Base-by-base conservation (phyloP, 192 early-diverging fungal genomes). In the Gonapodya sp. region DNA sequence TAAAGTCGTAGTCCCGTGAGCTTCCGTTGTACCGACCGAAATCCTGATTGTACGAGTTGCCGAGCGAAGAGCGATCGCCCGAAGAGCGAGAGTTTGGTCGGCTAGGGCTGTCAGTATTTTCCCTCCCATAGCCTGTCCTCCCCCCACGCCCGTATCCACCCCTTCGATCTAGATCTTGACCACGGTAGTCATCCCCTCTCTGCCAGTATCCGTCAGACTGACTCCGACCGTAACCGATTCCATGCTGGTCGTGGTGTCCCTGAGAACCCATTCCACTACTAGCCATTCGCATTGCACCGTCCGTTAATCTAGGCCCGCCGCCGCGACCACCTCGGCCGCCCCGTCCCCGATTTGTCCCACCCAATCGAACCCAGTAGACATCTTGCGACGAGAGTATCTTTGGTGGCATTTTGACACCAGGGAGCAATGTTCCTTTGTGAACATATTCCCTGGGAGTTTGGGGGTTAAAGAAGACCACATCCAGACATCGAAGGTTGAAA, bases 401-500 rank as follows among this genome's bases (percentile, higher is more conserved):
- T 0, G 78, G 81, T 1, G 85, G 86, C 73, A 84, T 31, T 8
- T 72, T 46, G 30, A 89, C 82, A n/a, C 86, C 85, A 0, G 85
- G 85, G 0, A 89, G 84, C 34, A 89, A 31, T 0, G 82, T 82
- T 0, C 83, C 83, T 36, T 75, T 79, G 75, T 84, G 84, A 34
- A 31, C 35, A 36, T 72, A 14, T 82, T 36, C 1, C 31, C 34
- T 34, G 8, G 81, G 84, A 0, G 82, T 81, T 80, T 86, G 79
- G 8, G 88, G 88, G 73, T 85, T 83, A 35, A 84, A 83, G 82
- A 80, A 89, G 30, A 86, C 72, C 0, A 79, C 88, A 36, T 89
- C 89, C 8, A 94, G 88, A 18, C 90, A 92, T 35, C 85, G 88
- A 81, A 92, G 91, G 34, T 92, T 86, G 0, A 87, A 85, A 72